Evolutionary conservation across 2,329 filamentous ascomycete genomes (phyloP).

Genomic region (Aspergillus pseudoterreus): DNA sequence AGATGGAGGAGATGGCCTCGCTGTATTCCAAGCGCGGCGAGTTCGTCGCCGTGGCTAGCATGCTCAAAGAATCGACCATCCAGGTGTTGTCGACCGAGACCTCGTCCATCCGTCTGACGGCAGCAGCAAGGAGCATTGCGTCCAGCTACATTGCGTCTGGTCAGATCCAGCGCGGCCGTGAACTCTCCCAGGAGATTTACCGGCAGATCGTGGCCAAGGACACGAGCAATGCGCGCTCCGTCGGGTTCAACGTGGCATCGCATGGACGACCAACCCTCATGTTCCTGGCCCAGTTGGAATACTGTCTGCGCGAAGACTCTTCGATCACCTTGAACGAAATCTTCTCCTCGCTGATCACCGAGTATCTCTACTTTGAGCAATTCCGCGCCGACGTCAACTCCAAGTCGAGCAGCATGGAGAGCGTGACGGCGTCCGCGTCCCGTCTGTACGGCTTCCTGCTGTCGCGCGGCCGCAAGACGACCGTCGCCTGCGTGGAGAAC

Average conservation of each 20-base stretch:
- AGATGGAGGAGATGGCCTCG: constrained; percentile 34
- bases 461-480: constrained; percentile 19
- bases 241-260: constrained; percentile 30
- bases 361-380: constrained; percentile 40
- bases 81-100: constrained; percentile 33
- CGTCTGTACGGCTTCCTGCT: constrained; percentile 33
- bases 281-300: constrained; percentile 47
- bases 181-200: constrained; percentile 37
- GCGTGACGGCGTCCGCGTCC: constrained; percentile 30
- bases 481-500: constrained; percentile 23
- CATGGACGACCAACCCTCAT: constrained; percentile 33
- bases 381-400: constrained; percentile 35
- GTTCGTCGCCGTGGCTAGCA: constrained; percentile 24
- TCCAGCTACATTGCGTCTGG: constrained; percentile 33
- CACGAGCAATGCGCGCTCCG: constrained; percentile 25
- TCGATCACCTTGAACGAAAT: constrained; percentile 39
- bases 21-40: constrained; percentile 35
- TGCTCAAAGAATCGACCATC: constrained; percentile 33
- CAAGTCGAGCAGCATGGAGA: constrained; percentile 37
- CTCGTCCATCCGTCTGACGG: constrained; percentile 24
- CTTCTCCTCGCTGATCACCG: constrained; percentile 42
- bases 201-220: constrained; percentile 39
- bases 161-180: constrained; percentile 30
- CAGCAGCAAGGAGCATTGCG: constrained; percentile 35
- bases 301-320: constrained; percentile 27